A percentile compares a stretch with the other conserved stretches of the same genome.
Evolutionary conservation across 1,139 yeast genomes (phyloP).

Genomic region (Candida sp.): DNA sequence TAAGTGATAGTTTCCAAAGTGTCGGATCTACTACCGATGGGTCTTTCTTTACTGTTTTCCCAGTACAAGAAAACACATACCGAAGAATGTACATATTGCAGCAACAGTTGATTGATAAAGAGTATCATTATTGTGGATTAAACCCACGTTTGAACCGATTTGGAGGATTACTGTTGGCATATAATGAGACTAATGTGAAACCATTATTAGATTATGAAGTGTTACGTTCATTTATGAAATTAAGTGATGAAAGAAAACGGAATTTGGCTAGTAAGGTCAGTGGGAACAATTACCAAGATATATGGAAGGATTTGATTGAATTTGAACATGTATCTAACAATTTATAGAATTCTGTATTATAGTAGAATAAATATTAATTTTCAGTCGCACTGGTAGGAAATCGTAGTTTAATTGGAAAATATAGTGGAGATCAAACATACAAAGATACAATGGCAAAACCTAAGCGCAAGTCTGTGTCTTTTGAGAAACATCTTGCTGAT

Average conservation of each 20-base stretch:
- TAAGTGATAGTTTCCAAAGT: conserved; percentile 42
- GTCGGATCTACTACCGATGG: conserved; percentile 82
- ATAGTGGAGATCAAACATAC: neutral
- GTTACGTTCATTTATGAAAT: conserved; percentile 47
- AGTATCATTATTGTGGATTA: conserved; percentile 70
- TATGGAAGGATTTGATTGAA: conserved; percentile 68
- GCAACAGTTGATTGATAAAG: conserved; percentile 81
- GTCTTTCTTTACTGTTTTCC: conserved; percentile 68
- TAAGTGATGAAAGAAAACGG: conserved; percentile 56
- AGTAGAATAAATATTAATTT: too few species aligned
- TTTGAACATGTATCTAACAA: conserved; percentile 36
- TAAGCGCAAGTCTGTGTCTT: conserved; percentile 4
- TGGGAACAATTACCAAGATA: conserved; percentile 48
- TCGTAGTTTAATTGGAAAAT: too few species aligned
- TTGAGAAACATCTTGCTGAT: neutral
- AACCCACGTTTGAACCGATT: conserved; percentile 74
- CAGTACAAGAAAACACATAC: conserved; percentile 71
- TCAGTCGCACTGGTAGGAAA: too few species aligned
- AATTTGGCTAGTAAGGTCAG: conserved; percentile 57
- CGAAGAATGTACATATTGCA: conserved; percentile 82
- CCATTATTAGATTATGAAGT: conserved; percentile 63
- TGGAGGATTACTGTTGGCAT: conserved; percentile 40
- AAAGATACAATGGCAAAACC: conserved; percentile 1
- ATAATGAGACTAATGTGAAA: conserved; percentile 39
- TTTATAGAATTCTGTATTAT: conserved; percentile 11